Base-by-base conservation (phyloP, 129 eudicot species). In the Dittrichia graveolens region DNA sequence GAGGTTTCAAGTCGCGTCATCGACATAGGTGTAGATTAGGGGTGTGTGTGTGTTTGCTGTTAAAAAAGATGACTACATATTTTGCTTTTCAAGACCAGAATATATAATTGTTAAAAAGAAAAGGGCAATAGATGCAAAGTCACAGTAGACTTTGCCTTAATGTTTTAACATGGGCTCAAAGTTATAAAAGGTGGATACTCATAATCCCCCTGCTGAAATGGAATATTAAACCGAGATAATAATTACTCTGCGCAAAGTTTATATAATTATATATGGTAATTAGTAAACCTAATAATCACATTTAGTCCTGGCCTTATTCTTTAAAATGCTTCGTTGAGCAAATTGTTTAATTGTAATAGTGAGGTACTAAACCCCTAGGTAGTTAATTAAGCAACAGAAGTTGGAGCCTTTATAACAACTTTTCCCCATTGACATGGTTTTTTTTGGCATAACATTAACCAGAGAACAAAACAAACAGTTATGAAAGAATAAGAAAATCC, bases 191-290 rank as follows among this genome's bases (percentile, higher is more conserved):
- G 34, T 11, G 10, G 5, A 11, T 24, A 34, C 8, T 4, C 15
- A 5, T 58, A 3, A 60, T n/a, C 45, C 37, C 45, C 37, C 1
- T 18, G 45, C 65, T 9, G 13, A 37, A 37, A 34, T 43, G 13
- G 65, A 60, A 60, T 12, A 34, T 61, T 38, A 19, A 38, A 13
- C 14, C n/a, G 45, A 5, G 47, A 15, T 38, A 61, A n/a, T 31
- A 38, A n/a, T 61, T 61, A 38, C 31, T 6, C 0, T 37, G 65
- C 39, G 44, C 3, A 34, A 16, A 12, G 9, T 5, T 59, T 10
- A 35, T 59, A 35, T 59, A 44, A 35, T 35, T 59, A 58, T 58
- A 42, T n/a, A n/a, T n/a, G n/a, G n/a, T n/a, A n/a, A n/a, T n/a
- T 34, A 42, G 40, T 57, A 60, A 12, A 60, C 65, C 11, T 60